Conservation (phyloP, 2,329 filamentous ascomycete species). For the Exophiala alcalophila region DNA sequence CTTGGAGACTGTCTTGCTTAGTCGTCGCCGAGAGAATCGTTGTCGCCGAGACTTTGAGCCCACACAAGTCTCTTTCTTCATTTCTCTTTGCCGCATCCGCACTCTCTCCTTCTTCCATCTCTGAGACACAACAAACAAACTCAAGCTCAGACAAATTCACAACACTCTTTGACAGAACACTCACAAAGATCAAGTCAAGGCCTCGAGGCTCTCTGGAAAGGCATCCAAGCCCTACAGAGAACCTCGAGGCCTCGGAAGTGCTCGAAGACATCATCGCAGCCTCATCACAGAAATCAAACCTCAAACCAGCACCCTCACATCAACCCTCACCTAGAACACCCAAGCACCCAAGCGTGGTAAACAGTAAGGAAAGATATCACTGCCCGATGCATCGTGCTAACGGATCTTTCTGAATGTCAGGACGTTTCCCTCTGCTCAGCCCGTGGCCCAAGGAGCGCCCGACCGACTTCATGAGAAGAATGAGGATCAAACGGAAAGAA, state of each 20-base stretch:
- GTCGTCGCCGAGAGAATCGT: conserved; percentile 7
- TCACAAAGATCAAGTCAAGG: conserved; percentile 3
- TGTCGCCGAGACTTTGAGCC: background rate
- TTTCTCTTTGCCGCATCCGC: background rate
- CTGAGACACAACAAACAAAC: too few species aligned
- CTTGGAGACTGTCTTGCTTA: conserved; percentile 3
- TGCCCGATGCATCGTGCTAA: too few species aligned
- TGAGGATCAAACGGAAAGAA: too few species aligned
- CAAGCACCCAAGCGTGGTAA: too few species aligned
- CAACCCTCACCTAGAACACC: background rate
- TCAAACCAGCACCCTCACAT: too few species aligned
- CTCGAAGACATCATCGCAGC: too few species aligned
- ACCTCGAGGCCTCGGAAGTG: conserved; percentile 11
- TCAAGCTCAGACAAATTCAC: conserved; percentile 5
- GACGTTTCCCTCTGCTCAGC: too few species aligned
- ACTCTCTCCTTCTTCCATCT: conserved; percentile 1
- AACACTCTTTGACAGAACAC: background rate
- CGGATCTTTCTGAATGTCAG: too few species aligned
- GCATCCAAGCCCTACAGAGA: too few species aligned
- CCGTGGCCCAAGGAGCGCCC: too few species aligned
- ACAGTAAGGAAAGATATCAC: too few species aligned
- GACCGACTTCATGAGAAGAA: background rate
- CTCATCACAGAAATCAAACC: too few species aligned
- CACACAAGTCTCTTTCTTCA: background rate
- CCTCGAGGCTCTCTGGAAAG: conserved; percentile 6